Percentiles rank a stretch among this genome's conserved stretches.
Evolutionary conservation across 2,329 filamentous ascomycete genomes (phyloP).

Genomic region (Chaetomium sp.): DNA sequence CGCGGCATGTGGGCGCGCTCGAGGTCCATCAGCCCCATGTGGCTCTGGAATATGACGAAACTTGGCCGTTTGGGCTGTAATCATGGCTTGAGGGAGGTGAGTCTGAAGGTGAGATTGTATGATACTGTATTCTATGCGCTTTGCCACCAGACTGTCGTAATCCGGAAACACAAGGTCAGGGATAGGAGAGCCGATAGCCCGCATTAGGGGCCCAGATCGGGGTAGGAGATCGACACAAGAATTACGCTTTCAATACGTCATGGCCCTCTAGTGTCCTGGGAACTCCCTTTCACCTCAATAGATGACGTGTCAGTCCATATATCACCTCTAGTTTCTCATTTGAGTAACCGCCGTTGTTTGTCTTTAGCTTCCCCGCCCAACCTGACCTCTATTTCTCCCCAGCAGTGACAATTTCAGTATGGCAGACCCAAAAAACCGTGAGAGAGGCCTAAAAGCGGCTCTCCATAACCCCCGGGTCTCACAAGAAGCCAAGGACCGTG

Average conservation of each 20-base stretch:
- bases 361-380: not conserved
- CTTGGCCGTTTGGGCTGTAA: constrained; percentile 54
- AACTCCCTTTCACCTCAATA: not conserved
- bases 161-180: not conserved
- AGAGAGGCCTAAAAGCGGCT: constrained; percentile 36
- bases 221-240: not conserved
- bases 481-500: constrained; percentile 34
- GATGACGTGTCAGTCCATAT: not conserved
- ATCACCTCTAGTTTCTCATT: not conserved
- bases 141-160: not conserved
- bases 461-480: constrained; percentile 36
- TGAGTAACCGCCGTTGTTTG: not conserved
- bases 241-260: constrained; percentile 23
- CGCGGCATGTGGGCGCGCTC: constrained; percentile 48
- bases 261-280: not conserved
- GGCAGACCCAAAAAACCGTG: constrained; percentile 31
- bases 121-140: not conserved
- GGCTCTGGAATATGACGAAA: constrained; percentile 48
- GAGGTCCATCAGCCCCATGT: constrained; percentile 50
- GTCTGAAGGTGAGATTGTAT: constrained; percentile 1
- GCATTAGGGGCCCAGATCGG: not conserved
- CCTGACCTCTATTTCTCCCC: not conserved
- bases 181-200: no score
- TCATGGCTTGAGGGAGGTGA: not conserved
- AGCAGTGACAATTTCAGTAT: constrained; percentile 11